Evolutionary conservation across 768 basidiomycete genomes (phyloP).

Genomic region (Termitomyces sp.): DNA sequence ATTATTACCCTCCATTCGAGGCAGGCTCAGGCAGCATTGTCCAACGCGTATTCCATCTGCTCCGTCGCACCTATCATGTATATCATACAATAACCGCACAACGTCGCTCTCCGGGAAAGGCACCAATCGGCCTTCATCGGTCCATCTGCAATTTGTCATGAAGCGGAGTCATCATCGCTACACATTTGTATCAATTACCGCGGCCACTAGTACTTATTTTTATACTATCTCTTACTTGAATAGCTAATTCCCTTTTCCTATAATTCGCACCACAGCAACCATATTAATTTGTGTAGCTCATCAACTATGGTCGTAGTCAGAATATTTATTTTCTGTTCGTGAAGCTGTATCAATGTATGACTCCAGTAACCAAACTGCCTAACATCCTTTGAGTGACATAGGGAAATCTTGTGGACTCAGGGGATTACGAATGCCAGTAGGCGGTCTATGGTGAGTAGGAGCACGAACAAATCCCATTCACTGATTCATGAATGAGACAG

Average conservation of each 20-base stretch:
- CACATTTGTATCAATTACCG: slow-evolving; percentile 19
- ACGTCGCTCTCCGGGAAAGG: not conserved
- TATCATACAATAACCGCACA: not conserved
- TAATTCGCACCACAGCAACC: not conserved
- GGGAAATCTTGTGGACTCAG: not conserved
- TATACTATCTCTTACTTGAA: not conserved
- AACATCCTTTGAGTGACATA: not conserved
- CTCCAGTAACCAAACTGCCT: not conserved
- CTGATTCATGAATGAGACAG: not conserved
- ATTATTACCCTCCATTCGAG: not conserved
- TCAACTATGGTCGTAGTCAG: not conserved
- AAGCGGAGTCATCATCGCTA: not conserved
- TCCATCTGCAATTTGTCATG: not conserved
- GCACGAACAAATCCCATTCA: not conserved
- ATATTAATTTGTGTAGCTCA: not conserved
- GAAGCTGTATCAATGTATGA: not conserved
- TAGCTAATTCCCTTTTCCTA: not conserved
- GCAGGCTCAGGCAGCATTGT: not conserved
- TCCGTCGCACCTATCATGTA: slow-evolving; percentile 3
- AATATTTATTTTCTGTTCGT: not conserved
- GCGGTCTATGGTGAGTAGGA: no score
- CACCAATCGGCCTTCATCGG: not conserved
- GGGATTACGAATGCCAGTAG: no score
- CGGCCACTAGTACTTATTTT: not conserved
- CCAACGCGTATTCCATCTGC: slow-evolving; percentile 1